These are phyloP conservation scores for Ustilago bromivora DNA, from an alignment of 1,284 basidiomycete genomes.

Conservation along the genomic window DNA sequence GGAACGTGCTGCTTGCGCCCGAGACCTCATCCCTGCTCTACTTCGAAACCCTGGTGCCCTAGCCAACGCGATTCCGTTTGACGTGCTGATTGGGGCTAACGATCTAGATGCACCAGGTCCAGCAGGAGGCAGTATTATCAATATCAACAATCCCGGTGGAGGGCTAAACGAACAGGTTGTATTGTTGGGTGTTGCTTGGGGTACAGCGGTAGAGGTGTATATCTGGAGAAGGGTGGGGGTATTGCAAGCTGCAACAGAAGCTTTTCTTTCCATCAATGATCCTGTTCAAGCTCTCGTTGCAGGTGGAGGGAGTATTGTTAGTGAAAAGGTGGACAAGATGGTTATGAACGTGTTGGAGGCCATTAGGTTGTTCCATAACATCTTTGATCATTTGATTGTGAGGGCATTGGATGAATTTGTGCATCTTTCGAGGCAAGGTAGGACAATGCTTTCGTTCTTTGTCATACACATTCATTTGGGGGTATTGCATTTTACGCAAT, in stretches of 20 bases:
- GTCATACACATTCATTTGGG: conserved; percentile 53
- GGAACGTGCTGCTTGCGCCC: conserved; percentile 47
- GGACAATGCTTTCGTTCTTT: conserved; percentile 48
- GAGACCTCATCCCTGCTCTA: conserved; percentile 48
- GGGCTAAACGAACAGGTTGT: conserved; percentile 52
- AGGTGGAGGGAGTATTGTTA: conserved; percentile 32
- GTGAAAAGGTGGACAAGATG: conserved; percentile 47
- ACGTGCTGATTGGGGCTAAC: conserved; percentile 39
- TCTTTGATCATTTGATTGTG: conserved; percentile 45
- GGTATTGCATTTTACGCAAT: conserved; percentile 40
- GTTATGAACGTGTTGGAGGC: conserved; percentile 50
- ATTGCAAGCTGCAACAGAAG: conserved; percentile 31
- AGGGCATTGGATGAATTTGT: conserved; percentile 48
- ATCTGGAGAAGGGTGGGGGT: conserved; percentile 50
- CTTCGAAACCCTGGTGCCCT: conserved; percentile 45
- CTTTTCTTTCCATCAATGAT: conserved; percentile 18
- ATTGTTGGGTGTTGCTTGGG: conserved; percentile 49
- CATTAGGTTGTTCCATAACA: conserved; percentile 44
- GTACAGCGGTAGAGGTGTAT: conserved; percentile 54
- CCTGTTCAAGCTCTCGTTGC: conserved; percentile 32
- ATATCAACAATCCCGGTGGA: conserved; percentile 49
- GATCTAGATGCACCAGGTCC: conserved; percentile 25
- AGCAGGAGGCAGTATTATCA: conserved; percentile 29
- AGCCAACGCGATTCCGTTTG: conserved; percentile 47
- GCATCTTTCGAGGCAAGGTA: conserved; percentile 36